These are phyloP conservation scores for Trichothecium roseum DNA, from an alignment of 2,329 filamentous ascomycete genomes.

Conservation along the genomic window DNA sequence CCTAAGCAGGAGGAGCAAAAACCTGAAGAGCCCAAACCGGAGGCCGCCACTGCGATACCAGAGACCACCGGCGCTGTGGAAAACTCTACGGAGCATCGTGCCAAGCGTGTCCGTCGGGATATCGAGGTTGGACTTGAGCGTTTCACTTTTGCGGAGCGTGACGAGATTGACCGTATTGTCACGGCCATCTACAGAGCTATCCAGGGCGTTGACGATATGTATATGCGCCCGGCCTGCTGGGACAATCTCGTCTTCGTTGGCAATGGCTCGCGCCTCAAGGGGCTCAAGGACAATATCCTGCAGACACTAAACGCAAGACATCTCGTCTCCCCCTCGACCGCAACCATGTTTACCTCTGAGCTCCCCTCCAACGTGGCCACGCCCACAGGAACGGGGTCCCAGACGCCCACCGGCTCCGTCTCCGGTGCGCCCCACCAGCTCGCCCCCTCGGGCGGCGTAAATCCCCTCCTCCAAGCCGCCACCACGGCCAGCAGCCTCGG, in stretches of 20 bases:
- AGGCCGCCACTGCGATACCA: constrained; percentile 2
- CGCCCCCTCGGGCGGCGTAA: constrained; percentile 54
- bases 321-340: constrained; percentile 81
- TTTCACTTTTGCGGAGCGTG: constrained; percentile 57
- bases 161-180: constrained; percentile 73
- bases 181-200: constrained; percentile 76
- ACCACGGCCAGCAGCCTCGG: constrained; percentile 59
- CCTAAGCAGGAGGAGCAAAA: constrained; percentile 9
- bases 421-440: constrained; percentile 46
- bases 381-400: constrained; percentile 78
- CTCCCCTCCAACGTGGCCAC: constrained; percentile 90
- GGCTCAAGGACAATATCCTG: constrained; percentile 83
- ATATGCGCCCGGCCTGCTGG: constrained; percentile 81
- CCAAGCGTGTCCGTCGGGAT: constrained; percentile 51
- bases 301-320: constrained; percentile 72
- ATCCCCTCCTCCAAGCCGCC: constrained; percentile 84
- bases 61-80: constrained; percentile 8
- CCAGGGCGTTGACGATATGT: constrained; percentile 71
- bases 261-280: constrained; percentile 63
- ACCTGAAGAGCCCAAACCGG: constrained; percentile 9
- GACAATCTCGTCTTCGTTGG: constrained; percentile 86
- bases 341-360: constrained; percentile 95
- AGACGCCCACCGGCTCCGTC: constrained; percentile 67
- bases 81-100: constrained; percentile 30
- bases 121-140: constrained; percentile 71